phyloP scores from a whole-genome alignment of 208 protist genomes.

The Trichomonas tenax region DNA sequence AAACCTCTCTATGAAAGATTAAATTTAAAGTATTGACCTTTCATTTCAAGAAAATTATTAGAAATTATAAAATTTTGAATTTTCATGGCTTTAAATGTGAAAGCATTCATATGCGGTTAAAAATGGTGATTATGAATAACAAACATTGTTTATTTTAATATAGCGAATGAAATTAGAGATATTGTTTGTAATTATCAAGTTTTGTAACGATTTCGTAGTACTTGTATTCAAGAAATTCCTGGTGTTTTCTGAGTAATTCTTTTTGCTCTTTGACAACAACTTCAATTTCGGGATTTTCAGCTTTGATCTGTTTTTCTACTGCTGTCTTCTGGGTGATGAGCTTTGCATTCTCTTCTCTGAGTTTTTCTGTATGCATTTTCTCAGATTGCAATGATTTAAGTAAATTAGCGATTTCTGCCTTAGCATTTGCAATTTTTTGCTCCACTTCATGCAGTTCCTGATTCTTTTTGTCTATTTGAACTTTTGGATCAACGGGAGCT shows the following conservation, averaged over 20 bases:
- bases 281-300: not conserved
- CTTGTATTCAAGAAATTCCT: not conserved
- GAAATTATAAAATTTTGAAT: no score
- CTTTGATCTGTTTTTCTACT: not conserved
- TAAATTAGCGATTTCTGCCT: not conserved
- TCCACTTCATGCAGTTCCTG: not conserved
- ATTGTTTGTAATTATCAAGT: not conserved
- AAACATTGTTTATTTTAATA: no score
- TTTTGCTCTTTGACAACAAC: not conserved
- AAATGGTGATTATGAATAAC: no score
- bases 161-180: not conserved
- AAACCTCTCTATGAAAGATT: no score
- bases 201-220: not conserved
- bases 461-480: not conserved
- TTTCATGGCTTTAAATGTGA: no score
- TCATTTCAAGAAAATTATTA: no score
- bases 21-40: no score
- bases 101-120: no score
- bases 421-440: not conserved
- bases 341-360: not conserved
- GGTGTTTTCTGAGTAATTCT: not conserved
- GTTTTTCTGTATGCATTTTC: not conserved
- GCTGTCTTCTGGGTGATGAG: not conserved
- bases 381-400: not conserved
- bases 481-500: not conserved